Base-by-base conservation (phyloP, 805 yeast genomes). In the Torulaspora delbrueckii region DNA sequence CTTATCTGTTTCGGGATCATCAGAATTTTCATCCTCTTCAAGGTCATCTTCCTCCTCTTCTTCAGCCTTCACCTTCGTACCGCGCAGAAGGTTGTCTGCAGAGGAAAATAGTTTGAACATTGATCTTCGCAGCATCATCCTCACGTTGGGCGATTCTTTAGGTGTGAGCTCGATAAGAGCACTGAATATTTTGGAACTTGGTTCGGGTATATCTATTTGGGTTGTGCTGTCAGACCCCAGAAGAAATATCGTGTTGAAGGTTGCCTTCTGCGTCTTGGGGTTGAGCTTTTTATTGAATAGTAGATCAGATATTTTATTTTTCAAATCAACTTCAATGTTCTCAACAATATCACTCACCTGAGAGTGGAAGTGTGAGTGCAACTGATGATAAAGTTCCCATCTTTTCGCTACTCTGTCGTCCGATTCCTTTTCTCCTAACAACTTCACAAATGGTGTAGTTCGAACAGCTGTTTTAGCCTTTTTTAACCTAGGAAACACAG, bases 381-480 rank as follows among this genome's bases (percentile, higher is more conserved):
- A 44, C 40, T 64, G 63, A 30, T 65, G 54, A 51, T 69, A 77
- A 32, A 74, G 51, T 27, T 66, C 62, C 71, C 75, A 72, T 49
- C 81, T 56, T 28, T 64, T 53, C 16, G 60, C 45, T 19, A 68
- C 65, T 43, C 69, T 66, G 1, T 59, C 63, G 3, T 53, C 45
- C 1, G 75, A 65, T 53, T 77, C 82, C 12, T 63, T 50, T 1
- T 78, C 79, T 13, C 69, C 67, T 31, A 75, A 48, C 5, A 77
- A 58, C 37, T 63, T 58, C 6, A 71, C 65, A 58, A 76, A 73
- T 9, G 79, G 79, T 5, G 65, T 49, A 3, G 52, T 22, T 5
- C 56, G 48, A 6, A 52, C 54, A 2, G 24, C 24, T 13, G 46
- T 33, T 40, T 49, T 53, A 14, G 45, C 45, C 30, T 47, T 47